phyloP scores from a whole-genome alignment of 2,329 filamentous ascomycete species.

The Penicillium sp. region DNA sequence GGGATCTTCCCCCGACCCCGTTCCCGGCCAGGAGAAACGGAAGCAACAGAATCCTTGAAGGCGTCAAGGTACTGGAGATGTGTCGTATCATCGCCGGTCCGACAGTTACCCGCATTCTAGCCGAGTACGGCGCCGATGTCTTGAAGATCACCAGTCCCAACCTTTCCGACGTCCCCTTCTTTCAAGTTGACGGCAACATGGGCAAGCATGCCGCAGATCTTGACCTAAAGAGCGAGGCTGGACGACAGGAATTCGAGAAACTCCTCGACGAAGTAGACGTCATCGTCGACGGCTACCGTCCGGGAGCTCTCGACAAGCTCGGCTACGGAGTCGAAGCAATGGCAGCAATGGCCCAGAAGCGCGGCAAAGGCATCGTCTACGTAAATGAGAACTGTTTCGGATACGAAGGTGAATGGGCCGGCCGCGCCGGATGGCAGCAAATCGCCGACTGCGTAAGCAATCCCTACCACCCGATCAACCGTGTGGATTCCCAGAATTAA shows the following conservation, averaged over 20 bases:
- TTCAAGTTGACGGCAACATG: constrained; percentile 69
- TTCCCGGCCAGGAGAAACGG: constrained; percentile 33
- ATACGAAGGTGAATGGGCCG: constrained; percentile 60
- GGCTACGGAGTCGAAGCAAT: constrained; percentile 60
- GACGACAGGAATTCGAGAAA: constrained; percentile 55
- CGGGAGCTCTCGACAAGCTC: constrained; percentile 60
- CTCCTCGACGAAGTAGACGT: constrained; percentile 63
- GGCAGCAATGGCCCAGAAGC: constrained; percentile 50
- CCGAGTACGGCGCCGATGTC: constrained; percentile 72
- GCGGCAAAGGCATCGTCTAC: constrained; percentile 64
- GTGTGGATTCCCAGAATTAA: not conserved
- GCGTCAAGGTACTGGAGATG: constrained; percentile 69
- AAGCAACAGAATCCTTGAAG: constrained; percentile 45
- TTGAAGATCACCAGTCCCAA: constrained; percentile 66
- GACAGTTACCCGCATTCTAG: constrained; percentile 65
- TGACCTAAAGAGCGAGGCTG: constrained; percentile 56
- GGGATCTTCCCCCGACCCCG: constrained; percentile 27
- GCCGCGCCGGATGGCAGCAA: constrained; percentile 66
- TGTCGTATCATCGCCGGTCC: constrained; percentile 73
- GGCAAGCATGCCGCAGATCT: constrained; percentile 66
- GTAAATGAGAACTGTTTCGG: constrained; percentile 73
- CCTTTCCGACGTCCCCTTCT: constrained; percentile 67
- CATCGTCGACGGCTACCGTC: constrained; percentile 66
- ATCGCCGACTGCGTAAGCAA: constrained; percentile 62
- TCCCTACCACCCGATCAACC: not conserved